Evolutionary conservation across 75 land plant species (phyloP).

Genomic region (Picea glauca): DNA sequence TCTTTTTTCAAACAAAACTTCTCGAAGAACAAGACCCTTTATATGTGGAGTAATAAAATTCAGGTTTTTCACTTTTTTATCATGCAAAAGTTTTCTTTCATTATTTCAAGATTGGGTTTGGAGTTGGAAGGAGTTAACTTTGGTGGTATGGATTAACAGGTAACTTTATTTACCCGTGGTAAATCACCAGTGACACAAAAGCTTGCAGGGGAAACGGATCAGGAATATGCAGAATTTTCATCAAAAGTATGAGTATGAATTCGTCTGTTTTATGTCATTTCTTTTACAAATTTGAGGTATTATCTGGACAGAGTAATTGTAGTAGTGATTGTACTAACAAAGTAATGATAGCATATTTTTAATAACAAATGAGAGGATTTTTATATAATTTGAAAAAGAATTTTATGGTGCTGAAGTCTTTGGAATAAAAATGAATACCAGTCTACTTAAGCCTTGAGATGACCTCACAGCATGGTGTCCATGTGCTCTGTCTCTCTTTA

Average conservation of each 20-base stretch:
- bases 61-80: background rate
- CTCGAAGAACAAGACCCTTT: too few species aligned
- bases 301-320: background rate
- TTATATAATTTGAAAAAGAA: too few species aligned
- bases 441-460: background rate
- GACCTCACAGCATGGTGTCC: background rate
- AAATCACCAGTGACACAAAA: slow-evolving; percentile 86
- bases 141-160: slow-evolving; percentile 40
- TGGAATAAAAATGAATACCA: background rate
- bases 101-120: background rate
- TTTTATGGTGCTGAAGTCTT: background rate
- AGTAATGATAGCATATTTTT: background rate
- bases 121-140: background rate
- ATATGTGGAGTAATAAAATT: background rate
- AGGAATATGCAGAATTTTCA: slow-evolving; percentile 63
- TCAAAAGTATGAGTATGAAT: slow-evolving; percentile 60
- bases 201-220: slow-evolving; percentile 83
- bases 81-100: too few species aligned
- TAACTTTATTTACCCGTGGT: slow-evolving; percentile 94
- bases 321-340: too few species aligned
- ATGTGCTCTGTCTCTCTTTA: slow-evolving; percentile 13
- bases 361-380: background rate
- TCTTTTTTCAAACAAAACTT: too few species aligned
- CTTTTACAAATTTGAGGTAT: background rate
- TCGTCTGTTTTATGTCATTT: background rate